These are phyloP conservation scores for Noccaea bulbosa DNA, from an alignment of 345 rosid genomes.

Conservation along the genomic window DNA sequence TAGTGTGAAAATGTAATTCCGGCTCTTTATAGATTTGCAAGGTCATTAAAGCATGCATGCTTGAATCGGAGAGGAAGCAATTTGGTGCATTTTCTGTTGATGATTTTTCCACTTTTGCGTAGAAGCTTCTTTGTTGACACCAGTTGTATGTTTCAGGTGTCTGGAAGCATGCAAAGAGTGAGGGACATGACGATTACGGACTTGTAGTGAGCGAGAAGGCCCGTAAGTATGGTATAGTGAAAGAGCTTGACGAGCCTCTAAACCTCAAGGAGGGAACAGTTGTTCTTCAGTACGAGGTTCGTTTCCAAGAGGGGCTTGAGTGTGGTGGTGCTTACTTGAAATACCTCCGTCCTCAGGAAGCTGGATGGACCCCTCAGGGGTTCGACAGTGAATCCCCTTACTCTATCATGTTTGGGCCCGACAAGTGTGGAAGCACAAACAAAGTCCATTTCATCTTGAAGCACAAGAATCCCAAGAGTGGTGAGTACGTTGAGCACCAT, in stretches of 20 bases:
- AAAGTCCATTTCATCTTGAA: constrained; percentile 87
- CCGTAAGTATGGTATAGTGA: constrained; percentile 79
- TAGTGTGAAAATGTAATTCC: neutral
- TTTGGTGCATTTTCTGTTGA: neutral
- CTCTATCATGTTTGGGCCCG: constrained; percentile 91
- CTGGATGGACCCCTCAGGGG: constrained; percentile 70
- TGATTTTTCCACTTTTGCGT: neutral
- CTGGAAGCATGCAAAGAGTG: constrained; percentile 80
- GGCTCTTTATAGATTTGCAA: neutral
- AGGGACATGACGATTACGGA: constrained; percentile 87
- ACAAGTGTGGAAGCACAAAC: constrained; percentile 86
- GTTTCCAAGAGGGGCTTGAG: constrained; percentile 82
- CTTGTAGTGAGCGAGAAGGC: constrained; percentile 85
- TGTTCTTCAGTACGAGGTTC: constrained; percentile 78
- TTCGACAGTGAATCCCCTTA: constrained; percentile 80
- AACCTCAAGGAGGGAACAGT: constrained; percentile 70
- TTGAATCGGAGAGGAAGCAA: neutral
- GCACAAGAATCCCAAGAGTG: constrained; percentile 93
- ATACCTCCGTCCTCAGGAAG: constrained; percentile 76
- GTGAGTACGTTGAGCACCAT: constrained; percentile 77
- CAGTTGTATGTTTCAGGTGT: constrained; percentile 51
- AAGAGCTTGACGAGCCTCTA: constrained; percentile 60
- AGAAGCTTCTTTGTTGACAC: constrained; percentile 37
- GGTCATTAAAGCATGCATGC: neutral
- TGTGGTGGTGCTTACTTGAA: constrained; percentile 92